phyloP scores from a whole-genome alignment of 163 green algal species.

The Dunaliella salina region DNA sequence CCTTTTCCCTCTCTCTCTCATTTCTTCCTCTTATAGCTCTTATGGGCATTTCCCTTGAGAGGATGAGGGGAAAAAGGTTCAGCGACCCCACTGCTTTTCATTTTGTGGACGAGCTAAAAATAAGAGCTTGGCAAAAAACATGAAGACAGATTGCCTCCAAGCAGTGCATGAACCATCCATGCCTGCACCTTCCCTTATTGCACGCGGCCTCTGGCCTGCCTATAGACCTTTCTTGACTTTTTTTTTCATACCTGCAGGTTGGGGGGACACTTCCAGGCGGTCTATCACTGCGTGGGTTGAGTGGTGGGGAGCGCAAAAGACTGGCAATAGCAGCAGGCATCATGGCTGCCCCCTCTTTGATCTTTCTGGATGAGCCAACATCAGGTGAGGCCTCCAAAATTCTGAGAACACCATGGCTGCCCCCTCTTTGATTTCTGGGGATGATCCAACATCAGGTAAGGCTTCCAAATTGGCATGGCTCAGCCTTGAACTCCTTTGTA shows the following conservation, averaged over 20 bases:
- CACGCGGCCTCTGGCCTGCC: too few species aligned
- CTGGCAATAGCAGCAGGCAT: background rate
- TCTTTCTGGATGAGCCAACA: conserved; percentile 33
- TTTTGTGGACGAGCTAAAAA: too few species aligned
- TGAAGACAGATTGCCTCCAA: background rate
- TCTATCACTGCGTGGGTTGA: conserved; percentile 36
- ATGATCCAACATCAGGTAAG: too few species aligned
- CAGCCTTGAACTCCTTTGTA: too few species aligned
- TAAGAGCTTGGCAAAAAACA: too few species aligned
- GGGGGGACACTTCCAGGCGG: conserved; percentile 38
- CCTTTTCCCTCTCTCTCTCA: too few species aligned
- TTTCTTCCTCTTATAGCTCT: background rate
- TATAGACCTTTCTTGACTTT: background rate
- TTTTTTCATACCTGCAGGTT: conserved; percentile 34
- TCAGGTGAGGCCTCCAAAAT: conserved; percentile 28
- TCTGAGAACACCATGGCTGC: too few species aligned
- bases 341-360: conserved; percentile 11
- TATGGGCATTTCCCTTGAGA: background rate
- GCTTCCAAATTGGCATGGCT: too few species aligned
- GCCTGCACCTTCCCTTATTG: too few species aligned
- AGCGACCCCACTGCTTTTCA: background rate
- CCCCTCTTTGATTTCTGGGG: too few species aligned
- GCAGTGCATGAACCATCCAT: too few species aligned
- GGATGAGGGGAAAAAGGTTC: background rate
- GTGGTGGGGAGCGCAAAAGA: conserved; percentile 66